These are phyloP conservation scores for Kwoniella newhampshirensis DNA, from an alignment of 768 basidiomycete genomes.

Conservation along the genomic window DNA sequence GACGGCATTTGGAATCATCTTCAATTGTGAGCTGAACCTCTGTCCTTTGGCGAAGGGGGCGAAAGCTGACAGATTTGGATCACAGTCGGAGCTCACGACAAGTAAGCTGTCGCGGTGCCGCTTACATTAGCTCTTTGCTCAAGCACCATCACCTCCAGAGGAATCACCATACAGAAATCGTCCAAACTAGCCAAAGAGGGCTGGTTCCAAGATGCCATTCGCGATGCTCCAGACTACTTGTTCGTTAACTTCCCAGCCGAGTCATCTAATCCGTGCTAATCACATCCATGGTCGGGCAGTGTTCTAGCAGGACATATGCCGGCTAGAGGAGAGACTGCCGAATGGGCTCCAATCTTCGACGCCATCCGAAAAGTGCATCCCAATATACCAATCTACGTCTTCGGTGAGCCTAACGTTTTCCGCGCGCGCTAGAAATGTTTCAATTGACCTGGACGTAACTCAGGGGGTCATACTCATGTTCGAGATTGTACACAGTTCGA, in stretches of 20 bases:
- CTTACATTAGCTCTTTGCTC: not conserved
- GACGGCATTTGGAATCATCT: constrained; percentile 78
- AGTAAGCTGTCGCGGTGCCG: constrained; percentile 23
- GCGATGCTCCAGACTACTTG: constrained; percentile 79
- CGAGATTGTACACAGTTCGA: constrained; percentile 76
- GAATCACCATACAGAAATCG: constrained; percentile 74
- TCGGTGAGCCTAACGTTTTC: constrained; percentile 69
- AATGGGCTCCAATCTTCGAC: constrained; percentile 69
- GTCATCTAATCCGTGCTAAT: not conserved
- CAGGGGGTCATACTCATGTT: constrained; percentile 68
- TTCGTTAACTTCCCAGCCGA: constrained; percentile 13
- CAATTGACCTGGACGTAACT: not conserved
- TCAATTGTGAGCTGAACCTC: constrained; percentile 57
- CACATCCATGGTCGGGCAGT: constrained; percentile 22
- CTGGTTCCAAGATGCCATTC: constrained; percentile 79
- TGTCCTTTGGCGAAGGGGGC: not conserved
- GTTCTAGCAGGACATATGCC: constrained; percentile 73
- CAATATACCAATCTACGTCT: constrained; percentile 74
- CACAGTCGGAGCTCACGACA: constrained; percentile 57
- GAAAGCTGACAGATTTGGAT: constrained; percentile 3
- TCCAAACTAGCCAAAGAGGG: constrained; percentile 72
- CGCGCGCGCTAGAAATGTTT: no score
- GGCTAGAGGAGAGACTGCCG: constrained; percentile 58
- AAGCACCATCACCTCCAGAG: constrained; percentile 49
- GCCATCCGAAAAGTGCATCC: constrained; percentile 73